phyloP scores from a whole-genome alignment of 208 protist genomes.

The Trichomonas gallinae region DNA sequence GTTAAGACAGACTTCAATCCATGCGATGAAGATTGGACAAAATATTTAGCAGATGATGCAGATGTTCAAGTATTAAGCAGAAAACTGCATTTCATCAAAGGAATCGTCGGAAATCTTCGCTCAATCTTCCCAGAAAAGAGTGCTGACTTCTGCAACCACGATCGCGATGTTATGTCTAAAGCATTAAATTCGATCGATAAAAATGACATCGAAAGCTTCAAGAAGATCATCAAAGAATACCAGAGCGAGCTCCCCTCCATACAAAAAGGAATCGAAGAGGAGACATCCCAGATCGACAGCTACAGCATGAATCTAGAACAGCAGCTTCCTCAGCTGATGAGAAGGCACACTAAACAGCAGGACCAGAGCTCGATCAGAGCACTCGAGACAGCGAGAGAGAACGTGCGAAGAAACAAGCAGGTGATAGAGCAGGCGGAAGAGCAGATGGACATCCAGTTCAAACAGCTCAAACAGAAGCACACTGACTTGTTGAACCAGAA shows the following conservation, averaged over 20 bases:
- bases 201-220: background rate
- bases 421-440: background rate
- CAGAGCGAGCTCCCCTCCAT: background rate
- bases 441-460: background rate
- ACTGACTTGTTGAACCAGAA: background rate
- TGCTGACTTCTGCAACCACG: background rate
- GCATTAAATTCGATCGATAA: background rate
- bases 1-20: background rate
- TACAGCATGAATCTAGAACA: background rate
- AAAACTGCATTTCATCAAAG: background rate
- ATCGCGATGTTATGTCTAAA: background rate
- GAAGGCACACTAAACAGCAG: background rate
- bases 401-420: background rate
- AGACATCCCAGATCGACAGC: background rate
- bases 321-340: background rate
- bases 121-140: background rate
- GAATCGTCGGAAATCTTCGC: background rate
- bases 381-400: background rate
- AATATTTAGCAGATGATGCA: background rate
- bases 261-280: background rate
- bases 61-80: background rate
- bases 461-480: background rate
- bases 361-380: background rate
- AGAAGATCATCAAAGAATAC: background rate
- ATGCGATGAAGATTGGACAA: background rate